These are phyloP conservation scores for button mushroom (Agaricus bisporus) DNA, from an alignment of 768 basidiomycete species.

Conservation along the genomic window DNA sequence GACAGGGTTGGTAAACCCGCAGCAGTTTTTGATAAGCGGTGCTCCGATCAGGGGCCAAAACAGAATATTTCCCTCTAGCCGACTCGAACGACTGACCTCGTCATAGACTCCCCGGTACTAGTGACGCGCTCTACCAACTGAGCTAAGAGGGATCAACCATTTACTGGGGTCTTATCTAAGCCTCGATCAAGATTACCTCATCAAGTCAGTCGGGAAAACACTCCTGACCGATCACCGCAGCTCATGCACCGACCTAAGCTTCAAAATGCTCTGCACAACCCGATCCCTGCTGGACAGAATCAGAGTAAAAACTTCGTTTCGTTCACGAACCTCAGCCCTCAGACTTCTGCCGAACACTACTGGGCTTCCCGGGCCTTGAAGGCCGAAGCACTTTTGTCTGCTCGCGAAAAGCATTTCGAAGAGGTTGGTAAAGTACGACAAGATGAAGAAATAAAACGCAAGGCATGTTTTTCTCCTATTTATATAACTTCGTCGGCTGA, in stretches of 20 bases:
- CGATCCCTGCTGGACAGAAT: background rate
- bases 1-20: background rate
- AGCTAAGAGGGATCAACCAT: slow-evolving; percentile 32
- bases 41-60: background rate
- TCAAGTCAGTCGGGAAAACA: background rate
- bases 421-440: slow-evolving; percentile 40
- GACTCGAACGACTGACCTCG: slow-evolving; percentile 1
- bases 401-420: slow-evolving; percentile 38
- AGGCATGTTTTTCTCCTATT: slow-evolving; percentile 27
- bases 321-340: slow-evolving; percentile 14
- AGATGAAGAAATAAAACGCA: slow-evolving; percentile 38
- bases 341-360: slow-evolving; percentile 42
- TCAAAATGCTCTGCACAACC: background rate
- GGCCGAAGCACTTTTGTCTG: slow-evolving; percentile 56
- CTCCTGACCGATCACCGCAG: background rate
- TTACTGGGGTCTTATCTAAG: background rate
- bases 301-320: background rate
- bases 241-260: background rate
- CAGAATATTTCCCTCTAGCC: background rate
- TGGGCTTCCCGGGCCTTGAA: slow-evolving; percentile 64
- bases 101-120: slow-evolving; percentile 25
- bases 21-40: background rate
- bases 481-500: background rate
- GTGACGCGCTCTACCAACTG: slow-evolving; percentile 56
- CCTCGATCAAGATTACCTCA: background rate